Conservation (phyloP, 225 moss, liverwort and hornwort genomes). For the Thuidium tamariscinum region DNA sequence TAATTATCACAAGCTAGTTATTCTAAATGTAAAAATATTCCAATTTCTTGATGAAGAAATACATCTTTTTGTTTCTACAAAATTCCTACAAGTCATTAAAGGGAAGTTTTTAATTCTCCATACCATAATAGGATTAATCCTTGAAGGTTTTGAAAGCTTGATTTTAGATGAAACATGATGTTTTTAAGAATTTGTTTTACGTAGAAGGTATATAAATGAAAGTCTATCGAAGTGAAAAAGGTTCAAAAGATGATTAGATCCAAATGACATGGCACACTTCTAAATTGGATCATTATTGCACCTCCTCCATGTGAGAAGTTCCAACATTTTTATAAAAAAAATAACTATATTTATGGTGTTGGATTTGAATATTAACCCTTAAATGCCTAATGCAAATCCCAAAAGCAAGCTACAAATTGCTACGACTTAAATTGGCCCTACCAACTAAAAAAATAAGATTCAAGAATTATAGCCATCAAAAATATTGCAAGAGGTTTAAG, state of each 20-base stretch:
- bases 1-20: too few species aligned
- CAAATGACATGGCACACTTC: rapidly evolving
- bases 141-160: background rate
- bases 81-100: too few species aligned
- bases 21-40: background rate
- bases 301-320: too few species aligned
- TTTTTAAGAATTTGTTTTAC: rapidly evolving
- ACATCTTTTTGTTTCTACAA: background rate
- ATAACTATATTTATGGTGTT: background rate
- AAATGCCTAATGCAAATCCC: too few species aligned
- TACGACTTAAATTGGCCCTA: too few species aligned
- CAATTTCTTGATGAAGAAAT: rapidly evolving
- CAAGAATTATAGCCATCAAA: too few species aligned
- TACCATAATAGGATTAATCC: rapidly evolving
- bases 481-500: too few species aligned
- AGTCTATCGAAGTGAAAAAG: rapidly evolving
- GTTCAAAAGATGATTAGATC: background rate
- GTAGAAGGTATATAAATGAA: background rate
- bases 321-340: too few species aligned
- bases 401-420: too few species aligned
- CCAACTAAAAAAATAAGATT: too few species aligned
- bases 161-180: background rate
- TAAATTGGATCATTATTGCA: background rate
- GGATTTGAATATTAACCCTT: too few species aligned
- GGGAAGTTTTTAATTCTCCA: rapidly evolving